Evolutionary conservation across 2,329 filamentous ascomycete genomes (phyloP).

Genomic region (Pleurostoma richardsiae): DNA sequence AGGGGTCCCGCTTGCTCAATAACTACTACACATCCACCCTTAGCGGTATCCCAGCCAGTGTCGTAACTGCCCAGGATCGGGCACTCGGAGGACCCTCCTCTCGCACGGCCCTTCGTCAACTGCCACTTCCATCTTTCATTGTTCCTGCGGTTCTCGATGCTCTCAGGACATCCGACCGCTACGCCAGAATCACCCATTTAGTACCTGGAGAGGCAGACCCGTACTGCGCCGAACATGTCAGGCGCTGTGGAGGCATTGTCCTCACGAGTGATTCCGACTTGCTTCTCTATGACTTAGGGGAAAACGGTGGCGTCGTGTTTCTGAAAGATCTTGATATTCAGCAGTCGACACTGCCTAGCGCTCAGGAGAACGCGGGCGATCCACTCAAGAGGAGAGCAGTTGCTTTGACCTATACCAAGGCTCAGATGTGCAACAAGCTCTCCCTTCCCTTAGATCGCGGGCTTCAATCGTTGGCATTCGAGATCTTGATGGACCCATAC

Average conservation of each 20-base stretch:
- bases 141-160: slow-evolving; percentile 73
- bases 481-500: slow-evolving; percentile 20
- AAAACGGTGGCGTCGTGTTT: slow-evolving; percentile 58
- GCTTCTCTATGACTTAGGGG: slow-evolving; percentile 65
- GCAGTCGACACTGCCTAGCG: slow-evolving; percentile 5
- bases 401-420: slow-evolving; percentile 14
- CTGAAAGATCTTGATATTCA: slow-evolving; percentile 55
- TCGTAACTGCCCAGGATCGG: slow-evolving; percentile 14
- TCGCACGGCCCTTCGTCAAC: slow-evolving; percentile 2
- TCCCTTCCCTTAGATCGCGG: slow-evolving; percentile 14
- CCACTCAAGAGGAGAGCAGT: slow-evolving; percentile 7
- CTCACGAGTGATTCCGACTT: slow-evolving; percentile 88
- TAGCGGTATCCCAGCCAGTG: slow-evolving; percentile 12
- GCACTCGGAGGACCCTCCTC: not conserved
- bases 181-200: slow-evolving; percentile 42
- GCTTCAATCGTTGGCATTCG: slow-evolving; percentile 22
- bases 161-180: slow-evolving; percentile 41
- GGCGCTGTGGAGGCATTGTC: slow-evolving; percentile 47
- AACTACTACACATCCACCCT: slow-evolving; percentile 33
- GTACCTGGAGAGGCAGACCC: slow-evolving; percentile 82
- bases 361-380: slow-evolving; percentile 11
- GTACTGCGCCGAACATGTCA: slow-evolving; percentile 67
- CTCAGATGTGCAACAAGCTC: slow-evolving; percentile 16
- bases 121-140: slow-evolving; percentile 58
- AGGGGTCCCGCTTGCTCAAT: slow-evolving; percentile 51